These are phyloP conservation scores for Porphyrellus cyaneotinctus DNA, from an alignment of 768 basidiomycete genomes.

Conservation along the genomic window DNA sequence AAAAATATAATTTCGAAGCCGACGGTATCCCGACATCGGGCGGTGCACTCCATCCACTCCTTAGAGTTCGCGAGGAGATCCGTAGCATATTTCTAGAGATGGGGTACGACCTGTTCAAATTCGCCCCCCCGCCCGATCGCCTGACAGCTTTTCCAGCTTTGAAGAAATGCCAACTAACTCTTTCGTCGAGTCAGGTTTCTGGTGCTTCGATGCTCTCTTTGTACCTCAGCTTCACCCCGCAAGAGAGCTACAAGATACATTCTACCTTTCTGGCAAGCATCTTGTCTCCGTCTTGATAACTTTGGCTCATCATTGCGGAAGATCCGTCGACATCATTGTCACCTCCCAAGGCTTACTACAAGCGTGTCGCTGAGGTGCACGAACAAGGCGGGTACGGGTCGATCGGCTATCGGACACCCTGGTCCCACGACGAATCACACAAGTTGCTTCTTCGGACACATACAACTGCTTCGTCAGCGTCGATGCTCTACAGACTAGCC, in stretches of 20 bases:
- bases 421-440: slow-evolving; percentile 87
- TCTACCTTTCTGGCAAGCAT: slow-evolving; percentile 84
- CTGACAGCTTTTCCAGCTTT: slow-evolving; percentile 53
- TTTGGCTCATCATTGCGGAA: slow-evolving; percentile 26
- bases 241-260: slow-evolving; percentile 95
- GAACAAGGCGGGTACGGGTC: slow-evolving; percentile 87
- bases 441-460: slow-evolving; percentile 95
- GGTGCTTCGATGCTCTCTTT: slow-evolving; percentile 98
- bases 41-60: slow-evolving; percentile 90
- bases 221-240: slow-evolving; percentile 99
- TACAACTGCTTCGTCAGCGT: slow-evolving; percentile 90
- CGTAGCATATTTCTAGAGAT: slow-evolving; percentile 98
- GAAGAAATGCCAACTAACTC: slow-evolving; percentile 96
- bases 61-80: slow-evolving; percentile 98
- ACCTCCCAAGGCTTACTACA: slow-evolving; percentile 81
- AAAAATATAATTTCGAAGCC: slow-evolving; percentile 98
- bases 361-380: slow-evolving; percentile 79
- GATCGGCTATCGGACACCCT: slow-evolving; percentile 94
- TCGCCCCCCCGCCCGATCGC: not conserved
- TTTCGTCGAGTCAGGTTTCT: slow-evolving; percentile 97
- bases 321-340: slow-evolving; percentile 76
- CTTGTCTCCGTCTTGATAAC: not conserved
- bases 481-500: slow-evolving; percentile 93
- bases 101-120: slow-evolving; percentile 59
- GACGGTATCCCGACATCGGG: slow-evolving; percentile 87